Conservation (phyloP, 140 eudicot species). For the Stevia rebaudiana region DNA sequence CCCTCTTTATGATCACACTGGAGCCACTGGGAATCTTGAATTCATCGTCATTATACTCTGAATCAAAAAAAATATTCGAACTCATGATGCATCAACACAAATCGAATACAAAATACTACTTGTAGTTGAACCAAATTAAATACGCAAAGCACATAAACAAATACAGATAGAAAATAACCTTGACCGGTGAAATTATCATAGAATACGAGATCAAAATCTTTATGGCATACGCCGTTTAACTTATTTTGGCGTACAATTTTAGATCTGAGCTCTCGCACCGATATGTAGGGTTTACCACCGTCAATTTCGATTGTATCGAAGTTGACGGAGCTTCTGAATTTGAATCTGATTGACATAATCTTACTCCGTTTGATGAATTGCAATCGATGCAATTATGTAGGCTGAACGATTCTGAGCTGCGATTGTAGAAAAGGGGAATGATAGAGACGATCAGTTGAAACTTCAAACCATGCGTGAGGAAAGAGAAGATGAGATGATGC, state of each 20-base stretch:
- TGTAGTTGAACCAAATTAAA: background rate
- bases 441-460: conserved; percentile 2
- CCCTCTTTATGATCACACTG: conserved; percentile 77
- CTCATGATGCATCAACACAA: too few relatives aligned
- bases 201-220: conserved; percentile 72
- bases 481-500: conserved; percentile 1
- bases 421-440: background rate
- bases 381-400: conserved; percentile 1
- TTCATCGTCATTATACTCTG: conserved; percentile 57
- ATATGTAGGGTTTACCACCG: conserved; percentile 50
- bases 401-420: conserved; percentile 1
- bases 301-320: conserved; percentile 60
- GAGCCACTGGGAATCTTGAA: conserved; percentile 68
- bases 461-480: conserved; percentile 11
- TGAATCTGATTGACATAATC: conserved; percentile 63
- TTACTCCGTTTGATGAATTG: background rate
- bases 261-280: conserved; percentile 55
- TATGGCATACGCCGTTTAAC: conserved; percentile 36
- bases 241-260: conserved; percentile 39
- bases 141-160: conserved; percentile 5
- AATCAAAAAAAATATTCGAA: background rate
- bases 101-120: conserved; percentile 5
- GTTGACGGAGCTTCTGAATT: conserved; percentile 65
- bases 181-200: conserved; percentile 56
- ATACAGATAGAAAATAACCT: conserved; percentile 35